Base-by-base conservation (phyloP, 352 stramenopile species). In the Globisporangium carolinianum region DNA sequence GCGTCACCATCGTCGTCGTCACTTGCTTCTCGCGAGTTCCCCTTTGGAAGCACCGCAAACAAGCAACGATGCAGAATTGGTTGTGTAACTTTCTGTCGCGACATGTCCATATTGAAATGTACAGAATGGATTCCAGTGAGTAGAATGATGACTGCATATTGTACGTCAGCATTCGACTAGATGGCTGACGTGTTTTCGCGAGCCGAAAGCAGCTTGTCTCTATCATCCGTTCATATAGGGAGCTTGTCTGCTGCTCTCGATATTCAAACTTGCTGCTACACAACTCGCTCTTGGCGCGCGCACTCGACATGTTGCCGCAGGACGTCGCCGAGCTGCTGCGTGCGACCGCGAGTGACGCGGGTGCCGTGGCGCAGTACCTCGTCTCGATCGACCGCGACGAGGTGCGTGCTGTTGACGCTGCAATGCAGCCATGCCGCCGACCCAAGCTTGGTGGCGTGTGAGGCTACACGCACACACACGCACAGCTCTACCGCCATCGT, bases 291-390 rank as follows among this genome's bases (percentile, higher is more conserved):
- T 32, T 32, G 24, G 24, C 24, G 24, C 24, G 24, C 2, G 24
- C 24, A 32, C 24, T 32, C 24, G 24, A 32, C 32, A 55, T 48
- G 53, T 52, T 50, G 57, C 66, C 67, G 57, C 53, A 84, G 52
- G 62, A 83, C 53, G 60, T 74, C 49, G 58, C 42, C 10, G 79
- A 85, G 64, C 59, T 92, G 68, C 72, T 89, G 51, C 67, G 75
- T 35, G 79, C 79, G 24, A 88, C 72, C 58, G 73, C 73, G 53
- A 75, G 67, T 41, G 79, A 92, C 71, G 73, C 63, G 18, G 75
- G 66, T 47, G 78, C 82, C 39, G 79, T 90, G 52, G 67, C 65
- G 53, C 72, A 83, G 63, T 87, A 88, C 58, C 63, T 92, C 18
- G 42, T 65, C 43, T 70, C 68, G 37, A 81, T 90, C 43, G 78